Evolutionary conservation across 352 stramenopile species (phyloP).

Genomic region (Pythium utonaiense): DNA sequence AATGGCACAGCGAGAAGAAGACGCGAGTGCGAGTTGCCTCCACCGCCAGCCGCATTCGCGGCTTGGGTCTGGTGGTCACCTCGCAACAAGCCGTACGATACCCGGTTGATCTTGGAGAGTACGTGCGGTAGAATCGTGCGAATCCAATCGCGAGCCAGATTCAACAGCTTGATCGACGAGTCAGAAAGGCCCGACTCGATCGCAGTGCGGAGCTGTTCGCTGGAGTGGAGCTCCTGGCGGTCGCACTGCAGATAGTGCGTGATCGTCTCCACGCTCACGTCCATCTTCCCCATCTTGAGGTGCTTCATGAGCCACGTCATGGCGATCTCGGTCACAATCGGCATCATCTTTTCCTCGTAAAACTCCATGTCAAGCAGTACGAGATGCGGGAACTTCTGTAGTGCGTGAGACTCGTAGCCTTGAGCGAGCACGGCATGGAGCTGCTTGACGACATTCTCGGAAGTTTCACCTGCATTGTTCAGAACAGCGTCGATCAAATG

Average conservation of each 20-base stretch:
- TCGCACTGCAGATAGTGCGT: conserved; percentile 69
- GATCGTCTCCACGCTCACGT: conserved; percentile 74
- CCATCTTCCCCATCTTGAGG: conserved; percentile 93
- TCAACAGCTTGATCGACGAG: conserved; percentile 96
- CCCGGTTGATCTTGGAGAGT: conserved; percentile 98
- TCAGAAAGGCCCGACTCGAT: conserved; percentile 75
- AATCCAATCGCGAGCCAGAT: conserved; percentile 97
- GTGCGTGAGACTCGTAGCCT: conserved; percentile 90
- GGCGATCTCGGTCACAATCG: conserved; percentile 88
- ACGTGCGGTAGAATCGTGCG: conserved; percentile 97
- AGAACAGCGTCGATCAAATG: conserved; percentile 95
- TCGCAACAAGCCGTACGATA: conserved; percentile 96
- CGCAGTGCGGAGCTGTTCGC: conserved; percentile 72
- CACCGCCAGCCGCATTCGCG: conserved; percentile 50
- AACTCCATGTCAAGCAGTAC: conserved; percentile 96
- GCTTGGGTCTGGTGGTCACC: conserved; percentile 52
- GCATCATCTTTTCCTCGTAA: conserved; percentile 93
- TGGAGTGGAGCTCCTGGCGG: conserved; percentile 55
- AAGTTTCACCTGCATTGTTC: conserved; percentile 12
- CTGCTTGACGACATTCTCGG: conserved; percentile 29
- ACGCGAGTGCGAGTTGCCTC: conserved; percentile 94
- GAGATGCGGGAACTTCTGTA: conserved; percentile 97
- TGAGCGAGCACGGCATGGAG: conserved; percentile 90
- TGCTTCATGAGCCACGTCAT: conserved; percentile 83
- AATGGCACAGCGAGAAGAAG: conserved; percentile 98